These are phyloP conservation scores for Spiromastix sp. DNA, from an alignment of 2,329 filamentous ascomycete species.

Conservation along the genomic window DNA sequence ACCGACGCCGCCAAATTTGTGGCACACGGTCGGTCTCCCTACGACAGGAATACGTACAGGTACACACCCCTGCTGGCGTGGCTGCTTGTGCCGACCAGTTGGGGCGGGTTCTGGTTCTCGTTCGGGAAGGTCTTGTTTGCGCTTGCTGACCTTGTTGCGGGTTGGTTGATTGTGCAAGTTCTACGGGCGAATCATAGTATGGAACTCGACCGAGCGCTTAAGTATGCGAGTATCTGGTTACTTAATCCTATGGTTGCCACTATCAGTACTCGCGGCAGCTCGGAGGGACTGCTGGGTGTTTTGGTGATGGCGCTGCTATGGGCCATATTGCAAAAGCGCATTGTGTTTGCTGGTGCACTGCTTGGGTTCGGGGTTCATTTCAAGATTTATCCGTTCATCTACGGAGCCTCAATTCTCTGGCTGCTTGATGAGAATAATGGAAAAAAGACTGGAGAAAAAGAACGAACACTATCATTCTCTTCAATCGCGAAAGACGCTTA, in stretches of 20 bases:
- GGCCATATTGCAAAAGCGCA: slow-evolving; percentile 58
- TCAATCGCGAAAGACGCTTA: not conserved
- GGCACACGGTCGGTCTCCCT: slow-evolving; percentile 60
- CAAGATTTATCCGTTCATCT: slow-evolving; percentile 98
- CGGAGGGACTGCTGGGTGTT: slow-evolving; percentile 79
- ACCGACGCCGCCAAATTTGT: slow-evolving; percentile 83
- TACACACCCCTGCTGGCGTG: slow-evolving; percentile 93
- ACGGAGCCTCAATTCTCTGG: slow-evolving; percentile 52
- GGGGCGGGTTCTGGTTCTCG: slow-evolving; percentile 53
- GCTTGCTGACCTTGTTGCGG: slow-evolving; percentile 69
- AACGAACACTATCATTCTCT: not conserved
- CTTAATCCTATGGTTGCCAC: slow-evolving; percentile 97
- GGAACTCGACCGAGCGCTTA: slow-evolving; percentile 48
- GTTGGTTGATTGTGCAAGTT: slow-evolving; percentile 60
- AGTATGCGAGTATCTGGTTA: slow-evolving; percentile 80
- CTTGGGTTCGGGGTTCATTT: slow-evolving; percentile 85
- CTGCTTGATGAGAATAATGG: slow-evolving; percentile 25
- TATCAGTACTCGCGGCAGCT: slow-evolving; percentile 90
- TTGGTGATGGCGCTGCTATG: slow-evolving; percentile 75
- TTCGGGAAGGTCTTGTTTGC: slow-evolving; percentile 86
- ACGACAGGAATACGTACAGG: slow-evolving; percentile 84
- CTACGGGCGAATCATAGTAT: slow-evolving; percentile 40
- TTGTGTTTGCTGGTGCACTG: slow-evolving; percentile 58
- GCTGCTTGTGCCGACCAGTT: slow-evolving; percentile 73
- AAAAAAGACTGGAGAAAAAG: slow-evolving; percentile 9